These are phyloP conservation scores for Ottelia alismoides DNA, from an alignment of 106 monocot species.

Conservation along the genomic window DNA sequence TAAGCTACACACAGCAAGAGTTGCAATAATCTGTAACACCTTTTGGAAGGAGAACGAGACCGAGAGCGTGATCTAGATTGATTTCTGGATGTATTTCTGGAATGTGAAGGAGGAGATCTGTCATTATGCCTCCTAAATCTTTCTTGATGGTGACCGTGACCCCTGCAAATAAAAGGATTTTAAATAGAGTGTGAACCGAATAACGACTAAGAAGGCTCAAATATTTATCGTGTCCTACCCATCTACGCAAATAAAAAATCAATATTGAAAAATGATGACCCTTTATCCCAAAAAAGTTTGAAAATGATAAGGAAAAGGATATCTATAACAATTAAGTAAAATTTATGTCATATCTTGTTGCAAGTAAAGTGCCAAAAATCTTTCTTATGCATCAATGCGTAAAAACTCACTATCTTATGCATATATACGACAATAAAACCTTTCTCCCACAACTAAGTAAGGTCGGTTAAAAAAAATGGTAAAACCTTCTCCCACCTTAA, in stretches of 20 bases:
- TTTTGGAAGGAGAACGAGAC: conserved; percentile 38
- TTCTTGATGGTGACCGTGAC: conserved; percentile 14
- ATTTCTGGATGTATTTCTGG: conserved; percentile 25
- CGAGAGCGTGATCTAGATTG: conserved; percentile 35
- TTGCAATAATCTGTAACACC: too few relatives aligned
- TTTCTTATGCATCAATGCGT: too few relatives aligned
- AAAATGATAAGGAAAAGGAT: background rate
- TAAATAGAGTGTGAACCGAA: background rate
- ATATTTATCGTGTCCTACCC: background rate
- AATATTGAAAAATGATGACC: too few relatives aligned
- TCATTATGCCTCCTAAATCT: conserved; percentile 21
- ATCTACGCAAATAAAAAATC: too few relatives aligned
- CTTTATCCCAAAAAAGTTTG: background rate
- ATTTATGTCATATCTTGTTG: too few relatives aligned
- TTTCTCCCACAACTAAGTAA: too few relatives aligned
- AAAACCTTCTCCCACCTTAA: too few relatives aligned
- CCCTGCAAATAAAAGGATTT: conserved; percentile 12
- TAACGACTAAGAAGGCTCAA: background rate
- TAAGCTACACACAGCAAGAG: too few relatives aligned
- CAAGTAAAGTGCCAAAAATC: too few relatives aligned
- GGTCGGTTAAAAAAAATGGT: too few relatives aligned
- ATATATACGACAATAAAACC: too few relatives aligned
- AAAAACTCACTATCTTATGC: too few relatives aligned
- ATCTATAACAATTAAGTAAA: background rate
- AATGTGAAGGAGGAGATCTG: conserved; percentile 26